Percentiles rank a stretch among this genome's conserved stretches.
Evolutionary conservation across 768 basidiomycete species (phyloP).

Genomic region (Hortiboletus flavorubellus): DNA sequence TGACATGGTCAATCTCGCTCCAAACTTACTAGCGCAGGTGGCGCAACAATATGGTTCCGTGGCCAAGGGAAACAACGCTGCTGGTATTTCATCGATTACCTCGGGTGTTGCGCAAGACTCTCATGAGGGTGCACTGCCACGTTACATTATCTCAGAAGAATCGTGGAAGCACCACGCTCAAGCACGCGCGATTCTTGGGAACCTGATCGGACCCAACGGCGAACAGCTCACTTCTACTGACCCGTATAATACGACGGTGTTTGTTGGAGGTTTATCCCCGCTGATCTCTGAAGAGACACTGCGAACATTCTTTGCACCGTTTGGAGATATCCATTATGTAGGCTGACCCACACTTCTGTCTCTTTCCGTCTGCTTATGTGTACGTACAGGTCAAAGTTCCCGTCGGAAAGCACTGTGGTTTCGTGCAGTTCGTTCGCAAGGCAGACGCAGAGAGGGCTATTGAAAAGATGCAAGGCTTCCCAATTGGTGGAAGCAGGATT

Average conservation of each 20-base stretch:
- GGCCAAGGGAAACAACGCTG: slow-evolving; percentile 27
- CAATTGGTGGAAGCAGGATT: slow-evolving; percentile 88
- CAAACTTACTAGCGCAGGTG: slow-evolving; percentile 45
- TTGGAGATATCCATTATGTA: slow-evolving; percentile 91
- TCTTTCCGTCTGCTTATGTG: slow-evolving; percentile 1
- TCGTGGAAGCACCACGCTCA: slow-evolving; percentile 85
- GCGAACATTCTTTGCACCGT: slow-evolving; percentile 87
- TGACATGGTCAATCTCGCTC: slow-evolving; percentile 49
- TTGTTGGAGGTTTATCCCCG: slow-evolving; percentile 87
- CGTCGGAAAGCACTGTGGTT: slow-evolving; percentile 92
- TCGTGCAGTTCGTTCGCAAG: slow-evolving; percentile 92
- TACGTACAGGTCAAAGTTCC: slow-evolving; percentile 84
- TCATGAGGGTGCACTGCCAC: slow-evolving; percentile 41
- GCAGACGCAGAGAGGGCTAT: slow-evolving; percentile 90
- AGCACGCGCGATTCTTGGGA: slow-evolving; percentile 77
- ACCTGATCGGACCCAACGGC: slow-evolving; percentile 82
- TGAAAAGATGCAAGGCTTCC: slow-evolving; percentile 96
- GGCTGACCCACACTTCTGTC: slow-evolving; percentile 25
- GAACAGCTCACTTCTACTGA: slow-evolving; percentile 86
- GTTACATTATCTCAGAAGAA: slow-evolving; percentile 65
- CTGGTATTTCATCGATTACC: slow-evolving; percentile 29
- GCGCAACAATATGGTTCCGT: slow-evolving; percentile 44
- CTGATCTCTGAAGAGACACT: slow-evolving; percentile 89
- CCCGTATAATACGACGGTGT: slow-evolving; percentile 95
- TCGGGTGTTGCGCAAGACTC: slow-evolving; percentile 43